A percentile compares a stretch with the other conserved stretches of the same genome.
Evolutionary conservation across 2,329 filamentous ascomycete species (phyloP).

Genomic region (Mycosphaerella sp.): DNA sequence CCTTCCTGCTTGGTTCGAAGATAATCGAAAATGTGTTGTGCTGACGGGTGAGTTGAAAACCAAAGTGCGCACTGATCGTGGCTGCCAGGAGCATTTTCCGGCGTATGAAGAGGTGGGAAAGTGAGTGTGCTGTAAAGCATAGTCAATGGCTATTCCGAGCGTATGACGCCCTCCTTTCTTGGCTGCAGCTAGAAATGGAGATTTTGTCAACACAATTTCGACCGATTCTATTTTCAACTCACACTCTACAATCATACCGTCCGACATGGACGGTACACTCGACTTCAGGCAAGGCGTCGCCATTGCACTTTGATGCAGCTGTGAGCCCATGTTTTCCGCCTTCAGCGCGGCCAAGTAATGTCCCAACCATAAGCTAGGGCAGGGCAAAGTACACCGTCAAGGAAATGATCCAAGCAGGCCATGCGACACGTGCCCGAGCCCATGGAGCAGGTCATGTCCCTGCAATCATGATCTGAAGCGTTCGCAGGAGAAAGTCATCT

Average conservation of each 20-base stretch:
- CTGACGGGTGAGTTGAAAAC: neutral
- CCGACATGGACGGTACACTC: too few relatives aligned
- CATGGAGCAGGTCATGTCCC: too few relatives aligned
- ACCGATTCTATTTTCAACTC: neutral
- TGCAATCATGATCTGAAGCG: neutral
- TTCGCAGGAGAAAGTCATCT: neutral
- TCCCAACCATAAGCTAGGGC: too few relatives aligned
- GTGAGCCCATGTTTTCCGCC: too few relatives aligned
- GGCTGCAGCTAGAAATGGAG: neutral
- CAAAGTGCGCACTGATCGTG: neutral
- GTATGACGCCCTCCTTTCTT: neutral
- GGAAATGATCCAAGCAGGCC: too few relatives aligned
- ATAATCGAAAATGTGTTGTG: neutral
- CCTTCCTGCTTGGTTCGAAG: neutral
- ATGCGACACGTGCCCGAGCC: too few relatives aligned
- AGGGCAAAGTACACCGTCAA: too few relatives aligned
- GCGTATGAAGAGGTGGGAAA: neutral
- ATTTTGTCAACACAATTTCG: slow-evolving; percentile 6
- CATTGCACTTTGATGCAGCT: too few relatives aligned
- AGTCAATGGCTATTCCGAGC: neutral
- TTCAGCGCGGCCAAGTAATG: too few relatives aligned
- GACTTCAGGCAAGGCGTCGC: too few relatives aligned
- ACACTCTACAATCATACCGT: neutral
- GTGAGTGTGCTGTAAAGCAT: neutral
- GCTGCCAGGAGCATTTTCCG: neutral